Percentiles rank a stretch among this genome's conserved stretches.
Evolutionary conservation across 257 asterid genomes (phyloP).

Genomic region (Fraxinus pennsylvanica): DNA sequence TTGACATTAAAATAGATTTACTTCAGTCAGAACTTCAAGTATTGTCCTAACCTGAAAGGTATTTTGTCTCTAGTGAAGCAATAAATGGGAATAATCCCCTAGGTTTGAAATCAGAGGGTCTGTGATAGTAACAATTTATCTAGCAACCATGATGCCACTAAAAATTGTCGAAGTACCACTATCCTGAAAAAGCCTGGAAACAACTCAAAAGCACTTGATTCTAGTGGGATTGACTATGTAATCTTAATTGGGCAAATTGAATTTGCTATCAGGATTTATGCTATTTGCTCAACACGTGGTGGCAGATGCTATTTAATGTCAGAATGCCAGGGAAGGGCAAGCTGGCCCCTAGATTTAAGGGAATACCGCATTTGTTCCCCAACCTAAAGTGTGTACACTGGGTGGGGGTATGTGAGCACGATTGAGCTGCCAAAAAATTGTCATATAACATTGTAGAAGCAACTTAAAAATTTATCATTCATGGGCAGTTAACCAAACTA

Average conservation of each 20-base stretch:
- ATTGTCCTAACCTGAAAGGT: not conserved
- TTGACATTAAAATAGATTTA: not conserved
- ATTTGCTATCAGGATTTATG: no score
- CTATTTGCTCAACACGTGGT: no score
- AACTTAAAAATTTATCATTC: not conserved
- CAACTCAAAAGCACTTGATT: not conserved
- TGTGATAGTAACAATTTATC: not conserved
- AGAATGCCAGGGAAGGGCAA: no score
- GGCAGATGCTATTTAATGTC: no score
- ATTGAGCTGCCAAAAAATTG: not conserved
- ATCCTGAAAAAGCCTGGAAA: not conserved
- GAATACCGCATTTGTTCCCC: no score
- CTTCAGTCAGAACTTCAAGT: not conserved
- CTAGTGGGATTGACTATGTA: not conserved
- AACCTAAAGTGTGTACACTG: not conserved
- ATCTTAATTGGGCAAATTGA: no score
- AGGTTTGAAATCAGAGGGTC: not conserved
- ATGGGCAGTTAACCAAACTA: conserved; percentile 18
- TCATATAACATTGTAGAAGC: not conserved
- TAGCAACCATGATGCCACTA: not conserved
- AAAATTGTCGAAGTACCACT: not conserved
- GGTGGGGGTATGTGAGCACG: not conserved
- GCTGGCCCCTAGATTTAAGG: no score
- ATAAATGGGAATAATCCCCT: not conserved
- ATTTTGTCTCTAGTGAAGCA: not conserved